phyloP scores from a whole-genome alignment of 2,329 filamentous ascomycete species.

The Fusarium brachygibbosum region DNA sequence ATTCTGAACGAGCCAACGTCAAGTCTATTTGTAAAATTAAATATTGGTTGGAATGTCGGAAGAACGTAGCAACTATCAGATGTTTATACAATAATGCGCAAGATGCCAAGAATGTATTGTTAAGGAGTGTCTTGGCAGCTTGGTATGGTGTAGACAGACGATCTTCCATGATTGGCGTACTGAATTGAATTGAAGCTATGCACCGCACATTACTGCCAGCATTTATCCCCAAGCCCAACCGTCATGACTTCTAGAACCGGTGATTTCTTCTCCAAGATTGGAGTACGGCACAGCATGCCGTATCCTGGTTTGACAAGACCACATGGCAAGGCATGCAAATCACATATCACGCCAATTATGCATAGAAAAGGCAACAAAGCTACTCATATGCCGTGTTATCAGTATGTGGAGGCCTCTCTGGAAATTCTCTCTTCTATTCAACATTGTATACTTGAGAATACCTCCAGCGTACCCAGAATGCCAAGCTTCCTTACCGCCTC shows the following conservation, averaged over 20 bases:
- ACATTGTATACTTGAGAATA: neutral
- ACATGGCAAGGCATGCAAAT: neutral
- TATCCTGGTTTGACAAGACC: neutral
- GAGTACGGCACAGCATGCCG: conserved; percentile 6
- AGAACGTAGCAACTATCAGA: neutral
- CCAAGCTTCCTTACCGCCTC: neutral
- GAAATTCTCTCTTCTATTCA: neutral
- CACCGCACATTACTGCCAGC: neutral
- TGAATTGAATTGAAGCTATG: neutral
- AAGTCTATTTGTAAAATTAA: neutral
- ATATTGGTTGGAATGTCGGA: neutral
- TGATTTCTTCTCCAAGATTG: conserved; percentile 13
- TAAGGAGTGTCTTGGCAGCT: neutral
- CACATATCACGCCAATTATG: neutral
- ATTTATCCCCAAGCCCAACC: neutral
- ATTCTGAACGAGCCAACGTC: conserved; percentile 21
- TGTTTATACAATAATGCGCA: neutral
- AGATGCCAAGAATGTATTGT: neutral
- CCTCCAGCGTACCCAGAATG: neutral
- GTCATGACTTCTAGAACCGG: neutral
- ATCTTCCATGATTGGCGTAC: neutral
- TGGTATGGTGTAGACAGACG: neutral
- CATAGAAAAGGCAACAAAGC: no score
- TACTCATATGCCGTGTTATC: no score
- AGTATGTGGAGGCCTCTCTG: no score